Base-by-base conservation (phyloP, 2,329 filamentous ascomycete species). In the Penicillium sp. region DNA sequence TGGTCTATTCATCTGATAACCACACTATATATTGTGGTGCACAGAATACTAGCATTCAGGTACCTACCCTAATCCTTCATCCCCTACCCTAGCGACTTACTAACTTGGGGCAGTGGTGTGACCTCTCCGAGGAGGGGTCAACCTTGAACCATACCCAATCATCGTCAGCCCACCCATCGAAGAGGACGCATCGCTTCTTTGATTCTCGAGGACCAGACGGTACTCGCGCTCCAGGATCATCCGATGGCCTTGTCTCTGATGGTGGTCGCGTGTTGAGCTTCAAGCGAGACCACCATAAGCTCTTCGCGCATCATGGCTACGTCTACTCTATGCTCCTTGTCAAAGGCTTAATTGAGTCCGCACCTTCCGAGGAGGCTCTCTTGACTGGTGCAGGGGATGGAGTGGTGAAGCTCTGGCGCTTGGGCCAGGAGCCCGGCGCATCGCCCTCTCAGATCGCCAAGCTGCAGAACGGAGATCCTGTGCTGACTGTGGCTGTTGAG, bases 321-420 rank as follows among this genome's bases (percentile, higher is more conserved):
- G 84, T 99, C 0, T 96, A 96, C 69, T 95, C 90, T 69, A 97
- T 97, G 92, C 78, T 95, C 4, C 78, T 99, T 51, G 84, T 89
- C 0, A 83, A 81, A 53, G 88, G 88, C 0, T 78, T 89, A 6
- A 79, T 89, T 3, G 76, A 78, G n/a, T 86, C 86, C 6, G 77
- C 81, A 0, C 83, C 88, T 1, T 61, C 63, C 22, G 75, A 80
- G 49, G 91, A 97, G 59, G 83, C 95, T 1, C 69, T 99, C 31
- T 82, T 99, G 28, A 95, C 92, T 0, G 93, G 91, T 8, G 91
- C 89, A 30, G 95, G 93, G 28, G 93, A 97, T 64, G 95, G 93
- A 0, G 88, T 87, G 0, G 91, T 99, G 65, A 95, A 95, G 70
- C 70, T 97, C n/a, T 99, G 93, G 93, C 81, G 80, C 45, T 77